These are phyloP conservation scores for Jacaranda copaia DNA, from an alignment of 257 asterid genomes.

Conservation along the genomic window DNA sequence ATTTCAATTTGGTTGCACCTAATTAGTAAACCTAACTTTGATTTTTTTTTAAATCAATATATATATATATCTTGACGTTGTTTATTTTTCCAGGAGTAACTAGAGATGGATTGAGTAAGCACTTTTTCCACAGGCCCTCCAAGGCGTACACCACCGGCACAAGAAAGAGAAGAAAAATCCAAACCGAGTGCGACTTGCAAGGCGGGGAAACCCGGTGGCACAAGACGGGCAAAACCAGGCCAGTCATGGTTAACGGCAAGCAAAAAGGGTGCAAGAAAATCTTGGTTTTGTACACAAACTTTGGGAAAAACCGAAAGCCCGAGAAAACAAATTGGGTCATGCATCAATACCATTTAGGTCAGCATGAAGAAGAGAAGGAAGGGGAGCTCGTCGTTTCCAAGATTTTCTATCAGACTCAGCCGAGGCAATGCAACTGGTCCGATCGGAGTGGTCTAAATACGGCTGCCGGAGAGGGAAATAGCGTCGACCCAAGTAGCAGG, in stretches of 20 bases:
- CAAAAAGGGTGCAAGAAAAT: constrained; percentile 98
- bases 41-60: constrained; percentile 11
- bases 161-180: constrained; percentile 91
- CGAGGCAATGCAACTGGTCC: constrained; percentile 90
- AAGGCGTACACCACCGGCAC: constrained; percentile 99
- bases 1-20: constrained; percentile 58
- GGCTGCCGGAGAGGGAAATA: constrained; percentile 34
- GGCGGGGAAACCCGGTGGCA: constrained; percentile 99
- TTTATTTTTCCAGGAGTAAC: constrained; percentile 77
- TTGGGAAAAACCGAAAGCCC: constrained; percentile 95
- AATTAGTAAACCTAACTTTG: constrained; percentile 61
- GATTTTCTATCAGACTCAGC: constrained; percentile 94
- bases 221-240: constrained; percentile 97
- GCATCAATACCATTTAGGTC: constrained; percentile 97
- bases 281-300: constrained; percentile 86
- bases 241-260: constrained; percentile 86
- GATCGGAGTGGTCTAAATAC: constrained; percentile 25
- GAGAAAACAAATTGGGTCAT: constrained; percentile 98
- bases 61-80: background rate
- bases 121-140: constrained; percentile 97
- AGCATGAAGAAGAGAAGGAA: constrained; percentile 89
- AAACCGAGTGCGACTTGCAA: constrained; percentile 82
- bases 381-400: constrained; percentile 96
- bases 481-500: too few relatives aligned
- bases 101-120: constrained; percentile 89